Base-by-base conservation (phyloP, 371 early-diverging fungal species). In the Mycotypha africana region DNA sequence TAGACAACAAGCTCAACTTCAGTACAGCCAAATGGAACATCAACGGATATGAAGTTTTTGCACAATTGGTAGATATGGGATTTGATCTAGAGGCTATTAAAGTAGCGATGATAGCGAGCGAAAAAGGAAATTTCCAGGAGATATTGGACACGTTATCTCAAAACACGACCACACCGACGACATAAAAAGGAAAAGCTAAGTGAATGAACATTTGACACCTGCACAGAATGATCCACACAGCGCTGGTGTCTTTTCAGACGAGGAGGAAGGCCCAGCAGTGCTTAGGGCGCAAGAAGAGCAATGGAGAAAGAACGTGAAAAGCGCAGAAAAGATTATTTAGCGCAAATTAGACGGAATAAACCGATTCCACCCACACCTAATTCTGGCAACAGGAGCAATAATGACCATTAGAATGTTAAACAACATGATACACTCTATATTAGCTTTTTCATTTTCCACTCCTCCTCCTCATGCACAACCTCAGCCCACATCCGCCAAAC, bases 1-100 rank as follows among this genome's bases (percentile, higher is more conserved):
- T n/a, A 33, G 15, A 34, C 15, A 7, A 7, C 7, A 34, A 9
- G 4, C 34, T 14, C 7, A 34, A 6, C 12, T 12, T 28, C 12
- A 12, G 12, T 28, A 28, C 12, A 28, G 11, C n/a, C 33, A 5
- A 15, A 37, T n/a, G 19, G 37, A 4, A n/a, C 42, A 9, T 21
- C 47, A 22, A 19, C 22, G 4, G 37, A 41, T 34, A 57, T 63
- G 21, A 51, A 47, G 11, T 58, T 23, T 56, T 85, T 24, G 86
- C 89, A 6, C 81, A 84, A 57, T 68, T 91, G 38, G 72, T 83
- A 12, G 81, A 81, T 23, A 85, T 88, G 84, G 92, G 92, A 0
- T 93, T 90, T 56, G 65, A 74, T 15, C 58, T 65, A 2, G 78
- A 82, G 15, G 70, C 69, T 40, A 82, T 89, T 0, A 65, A 51